These are phyloP conservation scores for Agarophyton chilense DNA, from an alignment of 23 red algal genomes.

Conservation along the genomic window DNA sequence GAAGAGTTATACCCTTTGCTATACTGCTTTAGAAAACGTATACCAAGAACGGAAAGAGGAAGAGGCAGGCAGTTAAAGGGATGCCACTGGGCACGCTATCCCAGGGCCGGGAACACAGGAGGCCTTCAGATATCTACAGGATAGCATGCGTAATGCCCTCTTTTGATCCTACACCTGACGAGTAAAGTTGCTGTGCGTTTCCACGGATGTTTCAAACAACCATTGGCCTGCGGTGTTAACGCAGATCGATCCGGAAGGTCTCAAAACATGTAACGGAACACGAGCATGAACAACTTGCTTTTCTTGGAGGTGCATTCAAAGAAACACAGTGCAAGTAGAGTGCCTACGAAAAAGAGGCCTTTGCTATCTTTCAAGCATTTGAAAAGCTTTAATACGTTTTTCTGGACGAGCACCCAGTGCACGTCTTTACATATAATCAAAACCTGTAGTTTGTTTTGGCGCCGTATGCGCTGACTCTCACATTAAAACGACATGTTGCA, in stretches of 20 bases:
- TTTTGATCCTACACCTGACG: neutral
- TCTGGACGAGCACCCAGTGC: neutral
- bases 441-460: slow-evolving; percentile 53
- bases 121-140: neutral
- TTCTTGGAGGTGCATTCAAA: slow-evolving; percentile 17
- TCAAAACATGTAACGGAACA: neutral
- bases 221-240: slow-evolving; percentile 26
- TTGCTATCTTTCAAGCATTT: slow-evolving; percentile 20
- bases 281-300: slow-evolving; percentile 23
- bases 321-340: neutral
- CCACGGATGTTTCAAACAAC: slow-evolving; percentile 22
- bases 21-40: neutral
- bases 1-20: neutral
- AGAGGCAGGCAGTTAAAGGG: neutral
- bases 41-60: neutral
- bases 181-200: slow-evolving; percentile 35
- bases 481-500: neutral
- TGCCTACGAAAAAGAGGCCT: slow-evolving; percentile 50
- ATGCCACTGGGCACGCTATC: neutral
- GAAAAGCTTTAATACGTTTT: slow-evolving; percentile 11
- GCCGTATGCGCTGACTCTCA: neutral
- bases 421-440: slow-evolving; percentile 33
- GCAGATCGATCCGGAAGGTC: neutral
- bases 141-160: neutral
- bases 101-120: neutral